Evolutionary conservation across 2,329 filamentous ascomycete species (phyloP), one percentile per base, ranked within the genome.

Genomic region (Ambrosiella xylebori): DNA sequence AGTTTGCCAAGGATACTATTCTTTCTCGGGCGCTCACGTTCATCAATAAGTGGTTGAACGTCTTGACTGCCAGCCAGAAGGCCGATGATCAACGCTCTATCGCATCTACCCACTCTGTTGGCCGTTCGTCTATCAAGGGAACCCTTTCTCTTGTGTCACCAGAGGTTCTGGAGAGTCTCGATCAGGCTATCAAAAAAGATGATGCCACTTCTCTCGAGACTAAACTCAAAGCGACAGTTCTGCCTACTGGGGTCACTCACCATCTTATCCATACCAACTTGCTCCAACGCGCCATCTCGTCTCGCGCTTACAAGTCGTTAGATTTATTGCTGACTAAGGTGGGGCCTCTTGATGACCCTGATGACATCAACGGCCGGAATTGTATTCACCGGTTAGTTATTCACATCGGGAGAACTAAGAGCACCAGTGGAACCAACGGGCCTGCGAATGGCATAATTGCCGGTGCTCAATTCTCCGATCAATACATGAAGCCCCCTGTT

Each of bases 321-420:
- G 72, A 78, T n/a, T 78, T 78, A 59, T 76, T 97, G 1, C 69
- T 98, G 1, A 71, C 74, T 9, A 77, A 82, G 47, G 76, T 93
- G 56, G 77, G 81, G 50, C 82, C 79, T 1, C 76, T 97, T 1
- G 83, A 95, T 54, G 90, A 95, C 66, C 80, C 86, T 1, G 87
- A 95, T 64, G 93, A 97, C 66, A 88, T 98, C 66, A 95, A 97
- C 70, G 84, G 85, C 65, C 84, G 93, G 11, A 98, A 96, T 67
- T 93, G 88, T 67, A 81, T 98, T 54, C 93, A 98, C 68, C 84
- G 93, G 7, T 75, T 97, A 1, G 85, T 98, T 47, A 94, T 97
- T 61, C 84, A 90, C 17, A 94, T 96, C 64, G 90, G 91, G 15
- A 82, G 91, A 54, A 82, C 84, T n/a, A 79, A 79, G 62, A 73